Conservation (phyloP, 306 rosid genomes). For the Leucaena leucocephala region DNA sequence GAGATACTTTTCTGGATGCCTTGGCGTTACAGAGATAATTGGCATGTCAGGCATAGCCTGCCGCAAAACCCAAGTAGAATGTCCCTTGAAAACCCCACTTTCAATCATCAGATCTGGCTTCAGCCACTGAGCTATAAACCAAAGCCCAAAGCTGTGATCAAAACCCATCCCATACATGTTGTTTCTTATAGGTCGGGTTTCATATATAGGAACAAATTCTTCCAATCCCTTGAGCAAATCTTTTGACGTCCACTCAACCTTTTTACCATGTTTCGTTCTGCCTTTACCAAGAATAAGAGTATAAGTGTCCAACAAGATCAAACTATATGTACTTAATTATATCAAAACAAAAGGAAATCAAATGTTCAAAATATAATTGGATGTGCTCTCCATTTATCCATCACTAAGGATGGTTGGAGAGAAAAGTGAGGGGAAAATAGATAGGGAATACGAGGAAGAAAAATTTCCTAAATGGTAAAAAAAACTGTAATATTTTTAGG, state of each 20-base stretch:
- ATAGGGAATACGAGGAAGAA: too few species aligned
- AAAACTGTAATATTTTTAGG: too few species aligned
- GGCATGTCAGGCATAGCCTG: slow-evolving; percentile 88
- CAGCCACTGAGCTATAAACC: slow-evolving; percentile 91
- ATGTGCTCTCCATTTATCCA: background rate
- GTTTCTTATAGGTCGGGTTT: slow-evolving; percentile 84
- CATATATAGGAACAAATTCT: slow-evolving; percentile 90
- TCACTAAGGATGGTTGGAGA: background rate
- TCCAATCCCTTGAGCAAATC: slow-evolving; percentile 86
- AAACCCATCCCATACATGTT: slow-evolving; percentile 98
- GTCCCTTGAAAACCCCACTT: slow-evolving; percentile 99
- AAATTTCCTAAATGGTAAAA: too few species aligned
- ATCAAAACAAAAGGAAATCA: slow-evolving; percentile 24
- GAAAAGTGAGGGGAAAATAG: too few species aligned
- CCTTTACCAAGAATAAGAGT: slow-evolving; percentile 87
- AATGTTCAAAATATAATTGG: background rate
- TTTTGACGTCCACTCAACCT: slow-evolving; percentile 93
- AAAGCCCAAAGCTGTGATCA: slow-evolving; percentile 99
- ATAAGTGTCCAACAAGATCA: slow-evolving; percentile 61
- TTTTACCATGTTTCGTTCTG: slow-evolving; percentile 98
- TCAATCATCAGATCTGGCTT: slow-evolving; percentile 96
- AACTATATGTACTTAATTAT: background rate
- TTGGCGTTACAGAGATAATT: slow-evolving; percentile 81
- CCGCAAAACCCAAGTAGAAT: slow-evolving; percentile 97
- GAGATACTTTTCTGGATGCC: slow-evolving; percentile 96